phyloP scores from a whole-genome alignment of 2,329 filamentous ascomycete genomes.

The Aureobasidium sp. region DNA sequence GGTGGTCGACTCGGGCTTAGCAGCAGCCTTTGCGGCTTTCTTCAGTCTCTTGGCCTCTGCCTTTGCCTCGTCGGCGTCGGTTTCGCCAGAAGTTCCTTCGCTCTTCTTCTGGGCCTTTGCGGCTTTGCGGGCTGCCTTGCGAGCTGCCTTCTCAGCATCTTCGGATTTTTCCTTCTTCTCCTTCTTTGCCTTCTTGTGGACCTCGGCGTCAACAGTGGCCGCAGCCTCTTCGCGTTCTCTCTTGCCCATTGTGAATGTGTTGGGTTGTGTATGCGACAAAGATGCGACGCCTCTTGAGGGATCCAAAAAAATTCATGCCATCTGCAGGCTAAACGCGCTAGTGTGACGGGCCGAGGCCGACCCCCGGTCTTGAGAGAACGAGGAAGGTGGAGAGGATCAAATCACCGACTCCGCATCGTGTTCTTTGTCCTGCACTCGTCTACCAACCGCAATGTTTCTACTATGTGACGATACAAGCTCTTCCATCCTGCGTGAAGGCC shows the following conservation, averaged over 20 bases:
- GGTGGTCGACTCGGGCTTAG: conserved; percentile 12
- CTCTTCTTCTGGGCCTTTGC: conserved; percentile 30
- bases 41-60: conserved; percentile 31
- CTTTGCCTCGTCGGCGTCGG: conserved; percentile 14
- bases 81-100: conserved; percentile 17
- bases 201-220: conserved; percentile 13
- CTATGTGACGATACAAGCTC: neutral
- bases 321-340: neutral
- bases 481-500: neutral
- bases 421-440: conserved; percentile 6
- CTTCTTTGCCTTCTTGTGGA: conserved; percentile 25
- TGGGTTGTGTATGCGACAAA: conserved; percentile 2
- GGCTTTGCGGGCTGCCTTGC: conserved; percentile 34
- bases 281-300: neutral
- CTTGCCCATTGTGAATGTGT: conserved; percentile 20
- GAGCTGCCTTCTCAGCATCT: conserved; percentile 32
- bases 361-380: neutral
- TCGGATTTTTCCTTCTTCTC: conserved; percentile 22
- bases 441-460: neutral
- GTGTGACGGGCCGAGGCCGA: neutral
- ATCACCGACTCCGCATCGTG: conserved; percentile 6
- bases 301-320: neutral
- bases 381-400: conserved; percentile 2
- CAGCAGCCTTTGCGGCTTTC: conserved; percentile 25
- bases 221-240: conserved; percentile 21